Percentiles rank a stretch among this genome's conserved stretches.
These are phyloP conservation scores for Blastobotrys peoriensis DNA, from an alignment of 805 yeast species.

Conservation along the genomic window DNA sequence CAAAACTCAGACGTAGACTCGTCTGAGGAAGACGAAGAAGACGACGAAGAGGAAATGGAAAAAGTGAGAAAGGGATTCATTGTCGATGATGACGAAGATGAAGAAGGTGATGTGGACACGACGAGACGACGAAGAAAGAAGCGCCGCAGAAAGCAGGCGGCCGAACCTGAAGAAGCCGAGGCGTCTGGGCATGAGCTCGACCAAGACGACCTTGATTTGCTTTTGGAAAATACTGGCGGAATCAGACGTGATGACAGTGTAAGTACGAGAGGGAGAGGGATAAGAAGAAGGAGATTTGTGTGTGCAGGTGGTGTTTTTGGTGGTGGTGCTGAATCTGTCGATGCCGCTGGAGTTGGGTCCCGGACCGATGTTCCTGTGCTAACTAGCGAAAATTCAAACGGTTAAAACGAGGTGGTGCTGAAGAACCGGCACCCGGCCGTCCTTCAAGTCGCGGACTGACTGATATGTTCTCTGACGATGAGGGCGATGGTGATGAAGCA, in stretches of 20 bases:
- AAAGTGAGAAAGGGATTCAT: conserved; percentile 80
- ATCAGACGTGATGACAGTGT: conserved; percentile 34
- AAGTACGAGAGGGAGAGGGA: no score
- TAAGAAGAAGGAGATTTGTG: no score
- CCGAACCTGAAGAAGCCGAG: conserved; percentile 16
- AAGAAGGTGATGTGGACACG: conserved; percentile 25
- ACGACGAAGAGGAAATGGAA: conserved; percentile 83
- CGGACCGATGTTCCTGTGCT: no score
- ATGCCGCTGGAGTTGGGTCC: no score
- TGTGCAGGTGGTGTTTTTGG: no score
- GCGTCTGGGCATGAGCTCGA: conserved; percentile 55
- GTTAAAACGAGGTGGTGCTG: conserved; percentile 57
- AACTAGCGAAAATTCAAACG: conserved; percentile 58
- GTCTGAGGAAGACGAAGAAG: conserved; percentile 88
- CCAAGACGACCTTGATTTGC: conserved; percentile 89
- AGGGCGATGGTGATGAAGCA: conserved; percentile 33
- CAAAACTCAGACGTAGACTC: conserved; percentile 52
- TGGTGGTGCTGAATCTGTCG: no score
- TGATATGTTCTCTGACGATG: conserved; percentile 64
- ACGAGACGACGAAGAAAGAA: conserved; percentile 21
- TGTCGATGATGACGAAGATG: conserved; percentile 86
- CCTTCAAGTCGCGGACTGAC: conserved; percentile 41
- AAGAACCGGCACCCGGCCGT: conserved; percentile 17
- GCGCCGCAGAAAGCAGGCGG: conserved; percentile 16
- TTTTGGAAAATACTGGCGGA: conserved; percentile 81